Conservation (phyloP, 2,329 filamentous ascomycete genomes). For the Thelonectria discophora region DNA sequence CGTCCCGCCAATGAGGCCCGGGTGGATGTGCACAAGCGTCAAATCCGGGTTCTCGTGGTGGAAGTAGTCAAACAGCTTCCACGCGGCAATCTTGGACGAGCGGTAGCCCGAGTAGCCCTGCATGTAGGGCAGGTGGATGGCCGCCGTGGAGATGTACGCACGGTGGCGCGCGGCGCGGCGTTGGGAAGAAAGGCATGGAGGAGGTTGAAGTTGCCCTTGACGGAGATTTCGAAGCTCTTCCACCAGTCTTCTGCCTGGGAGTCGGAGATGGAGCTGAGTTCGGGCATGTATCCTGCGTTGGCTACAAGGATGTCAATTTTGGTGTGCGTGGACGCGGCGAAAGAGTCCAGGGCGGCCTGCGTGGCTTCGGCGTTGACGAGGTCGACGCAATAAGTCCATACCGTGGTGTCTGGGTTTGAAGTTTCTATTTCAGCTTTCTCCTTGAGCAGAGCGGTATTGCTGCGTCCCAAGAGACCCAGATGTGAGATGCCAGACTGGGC, state of each 20-base stretch:
- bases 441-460: constrained; percentile 42
- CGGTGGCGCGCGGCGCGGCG: constrained; percentile 38
- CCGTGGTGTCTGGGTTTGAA: constrained; percentile 63
- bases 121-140: constrained; percentile 38
- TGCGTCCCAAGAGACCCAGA: constrained; percentile 54
- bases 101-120: constrained; percentile 49
- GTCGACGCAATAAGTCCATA: constrained; percentile 45
- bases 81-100: constrained; percentile 53
- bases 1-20: constrained; percentile 50
- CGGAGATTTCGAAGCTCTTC: constrained; percentile 42
- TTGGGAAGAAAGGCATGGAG: constrained; percentile 41
- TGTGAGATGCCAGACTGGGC: constrained; percentile 50
- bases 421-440: constrained; percentile 47
- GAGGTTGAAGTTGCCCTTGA: constrained; percentile 44
- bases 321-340: constrained; percentile 34
- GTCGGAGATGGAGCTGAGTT: constrained; percentile 22
- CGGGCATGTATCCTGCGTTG: constrained; percentile 42
- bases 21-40: constrained; percentile 54
- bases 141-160: constrained; percentile 36
- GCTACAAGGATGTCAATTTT: constrained; percentile 51
- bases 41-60: constrained; percentile 51
- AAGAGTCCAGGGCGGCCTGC: constrained; percentile 26
- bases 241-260: constrained; percentile 39
- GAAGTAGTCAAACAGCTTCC: constrained; percentile 54
- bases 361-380: constrained; percentile 43